Conservation (phyloP, 352 stramenopile species). For the Phytophthora parvispora region DNA sequence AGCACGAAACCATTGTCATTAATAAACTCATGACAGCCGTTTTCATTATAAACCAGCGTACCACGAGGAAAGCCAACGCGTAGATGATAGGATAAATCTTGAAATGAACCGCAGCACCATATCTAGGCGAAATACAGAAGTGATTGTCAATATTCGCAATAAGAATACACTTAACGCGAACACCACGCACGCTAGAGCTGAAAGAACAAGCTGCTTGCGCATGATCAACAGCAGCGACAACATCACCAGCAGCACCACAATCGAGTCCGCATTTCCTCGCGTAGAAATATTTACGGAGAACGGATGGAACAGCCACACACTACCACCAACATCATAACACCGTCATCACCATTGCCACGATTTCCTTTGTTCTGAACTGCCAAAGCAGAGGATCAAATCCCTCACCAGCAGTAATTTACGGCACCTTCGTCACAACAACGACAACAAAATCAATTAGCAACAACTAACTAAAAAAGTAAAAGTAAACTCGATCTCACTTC, state of each 20-base stretch:
- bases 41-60: slow-evolving; percentile 30
- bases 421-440: slow-evolving; percentile 42
- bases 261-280: slow-evolving; percentile 97
- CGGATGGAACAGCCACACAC: slow-evolving; percentile 98
- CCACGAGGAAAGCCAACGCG: slow-evolving; percentile 88
- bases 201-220: slow-evolving; percentile 79
- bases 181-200: slow-evolving; percentile 70
- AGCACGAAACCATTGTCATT: neutral
- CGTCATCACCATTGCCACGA: slow-evolving; percentile 4
- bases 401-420: slow-evolving; percentile 69
- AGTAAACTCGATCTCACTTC: slow-evolving; percentile 37
- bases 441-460: neutral
- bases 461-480: neutral
- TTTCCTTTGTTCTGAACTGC: neutral
- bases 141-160: neutral
- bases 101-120: slow-evolving; percentile 97
- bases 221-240: slow-evolving; percentile 90
- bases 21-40: neutral
- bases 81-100: slow-evolving; percentile 99
- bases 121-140: slow-evolving; percentile 48
- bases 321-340: slow-evolving; percentile 18
- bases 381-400: neutral
- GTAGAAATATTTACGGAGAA: slow-evolving; percentile 99
- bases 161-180: neutral
- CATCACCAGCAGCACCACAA: slow-evolving; percentile 96